Evolutionary conservation across 2,329 filamentous ascomycete genomes (phyloP).

Genomic region (Hypoxylon sp.): DNA sequence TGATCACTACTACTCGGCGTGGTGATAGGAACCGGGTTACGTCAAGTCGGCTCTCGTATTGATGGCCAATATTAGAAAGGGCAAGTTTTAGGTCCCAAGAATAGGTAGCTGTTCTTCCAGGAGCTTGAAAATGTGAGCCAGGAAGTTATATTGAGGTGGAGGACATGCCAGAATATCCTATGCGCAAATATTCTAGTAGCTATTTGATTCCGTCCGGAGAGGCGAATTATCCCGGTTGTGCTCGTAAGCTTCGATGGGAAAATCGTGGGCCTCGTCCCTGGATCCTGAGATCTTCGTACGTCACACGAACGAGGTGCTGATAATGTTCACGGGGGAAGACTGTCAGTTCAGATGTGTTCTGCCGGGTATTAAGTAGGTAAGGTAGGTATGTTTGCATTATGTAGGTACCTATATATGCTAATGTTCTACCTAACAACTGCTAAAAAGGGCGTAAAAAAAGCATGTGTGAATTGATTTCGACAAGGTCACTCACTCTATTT

Average conservation of each 20-base stretch:
- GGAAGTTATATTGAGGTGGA: neutral
- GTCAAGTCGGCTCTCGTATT: neutral
- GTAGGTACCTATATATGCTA: constrained; percentile 4
- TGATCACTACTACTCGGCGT: too few species aligned
- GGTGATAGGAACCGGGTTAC: neutral
- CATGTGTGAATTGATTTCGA: neutral
- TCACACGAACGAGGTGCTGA: constrained; percentile 17
- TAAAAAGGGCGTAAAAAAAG: neutral
- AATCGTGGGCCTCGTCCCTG: constrained; percentile 24
- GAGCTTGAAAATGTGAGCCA: neutral
- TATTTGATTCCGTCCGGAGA: constrained; percentile 1
- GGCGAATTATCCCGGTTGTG: constrained; percentile 11
- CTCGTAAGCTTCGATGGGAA: constrained; percentile 9
- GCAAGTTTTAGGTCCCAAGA: neutral
- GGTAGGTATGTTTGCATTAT: too few species aligned
- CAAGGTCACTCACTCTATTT: neutral
- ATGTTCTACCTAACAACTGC: neutral
- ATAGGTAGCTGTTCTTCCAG: neutral
- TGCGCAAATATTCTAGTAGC: neutral
- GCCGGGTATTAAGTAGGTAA: constrained; percentile 14
- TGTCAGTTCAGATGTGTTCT: constrained; percentile 10
- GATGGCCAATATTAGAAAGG: neutral
- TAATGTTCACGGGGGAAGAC: constrained; percentile 4
- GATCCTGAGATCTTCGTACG: constrained; percentile 14
- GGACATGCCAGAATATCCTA: neutral